Evolutionary conservation across 306 rosid species (phyloP), one percentile per base, ranked within the genome.

Genomic region (Ziziphus jujuba): DNA sequence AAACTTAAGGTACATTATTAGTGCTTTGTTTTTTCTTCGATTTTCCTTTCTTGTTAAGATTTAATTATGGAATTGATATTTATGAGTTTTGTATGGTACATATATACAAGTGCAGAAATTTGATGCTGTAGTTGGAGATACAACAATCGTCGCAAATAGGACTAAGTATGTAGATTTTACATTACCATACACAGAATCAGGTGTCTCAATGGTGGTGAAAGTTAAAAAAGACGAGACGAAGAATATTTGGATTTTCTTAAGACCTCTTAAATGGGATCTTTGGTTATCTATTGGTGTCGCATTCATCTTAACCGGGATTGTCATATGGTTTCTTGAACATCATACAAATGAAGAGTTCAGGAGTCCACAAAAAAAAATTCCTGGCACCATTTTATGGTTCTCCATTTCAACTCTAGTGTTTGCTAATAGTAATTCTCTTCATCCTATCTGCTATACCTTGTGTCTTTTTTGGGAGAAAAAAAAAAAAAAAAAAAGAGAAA

Each of bases 221-320:
- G 36, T 73, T 43, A 52, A 66, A 70, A 55, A 54, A 20, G 72
- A 69, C n/a, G 47, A 47, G 20, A 76, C 38, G 1, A 52, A 17
- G 16, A 72, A 73, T 34, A 72, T 84, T 22, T 72, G 85, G 88
- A 65, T 80, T 51, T 84, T 84, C 80, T 49, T 77, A 8, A 78
- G 62, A 57, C 84, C 89, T 0, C 61, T 81, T 9, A 84, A 82
- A 49, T 70, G 52, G 75, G 67, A 67, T 25, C 86, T 81, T 35
- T 81, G 89, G 89, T 62, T 84, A 16, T 40, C 80, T 16, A 72
- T 53, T 15, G 50, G 45, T 10, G 59, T 12, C 12, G 71, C 75
- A 8, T 72, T 68, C 23, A 23, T 79, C 22, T 36, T 74, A 31
- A 76, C 77, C 0, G 78, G 78, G 28, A 12, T 62, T 62, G 75